Evolutionary conservation across 352 stramenopile genomes (phyloP), one percentile per base, ranked within the genome.

Genomic region (Phytophthora palmivora): DNA sequence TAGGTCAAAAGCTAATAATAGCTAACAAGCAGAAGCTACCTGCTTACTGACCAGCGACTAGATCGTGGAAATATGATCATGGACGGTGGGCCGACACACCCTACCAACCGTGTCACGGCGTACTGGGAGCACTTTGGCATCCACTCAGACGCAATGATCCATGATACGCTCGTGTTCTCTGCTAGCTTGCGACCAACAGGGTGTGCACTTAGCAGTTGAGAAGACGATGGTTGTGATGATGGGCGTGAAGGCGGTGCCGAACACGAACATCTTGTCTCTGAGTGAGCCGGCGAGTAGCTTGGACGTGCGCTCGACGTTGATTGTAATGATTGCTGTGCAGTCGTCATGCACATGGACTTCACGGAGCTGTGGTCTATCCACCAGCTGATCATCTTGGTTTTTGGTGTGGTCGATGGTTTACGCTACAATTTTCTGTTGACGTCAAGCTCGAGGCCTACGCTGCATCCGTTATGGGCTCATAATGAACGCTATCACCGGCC

Each of bases 211-310:
- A 0, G 21, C 38, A 9, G 38, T 44, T 0, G 38, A 44, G 11
- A n/a, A 44, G 16, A 44, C 21, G 16, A 44, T 24, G 11, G n/a
- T n/a, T 4, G 38, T 44, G 38, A 60, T 66, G 8, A 62, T 57
- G n/a, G 94, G 79, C 22, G 79, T 95, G 9, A 89, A 98, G 68
- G 72, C 98, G 15, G 92, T 96, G 7, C 68, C 85, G 6, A 97
- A 98, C 63, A 92, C 94, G 22, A 90, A 89, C 48, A 76, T 98
- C 28, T 61, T 98, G 45, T 96, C 98, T 58, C 54, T 98, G 24
- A 91, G 97, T 51, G 95, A 97, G 58, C 91, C 92, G 0, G 97
- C 90, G 0, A 88, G 67, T 54, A 85, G 88, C 65, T n/a, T 98
- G 14, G 91, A 97, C 63, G 73, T 82, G 3, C 83, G 77, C 12